Base-by-base conservation (phyloP, 2,329 filamentous ascomycete species). In the Monilinia polystroma region DNA sequence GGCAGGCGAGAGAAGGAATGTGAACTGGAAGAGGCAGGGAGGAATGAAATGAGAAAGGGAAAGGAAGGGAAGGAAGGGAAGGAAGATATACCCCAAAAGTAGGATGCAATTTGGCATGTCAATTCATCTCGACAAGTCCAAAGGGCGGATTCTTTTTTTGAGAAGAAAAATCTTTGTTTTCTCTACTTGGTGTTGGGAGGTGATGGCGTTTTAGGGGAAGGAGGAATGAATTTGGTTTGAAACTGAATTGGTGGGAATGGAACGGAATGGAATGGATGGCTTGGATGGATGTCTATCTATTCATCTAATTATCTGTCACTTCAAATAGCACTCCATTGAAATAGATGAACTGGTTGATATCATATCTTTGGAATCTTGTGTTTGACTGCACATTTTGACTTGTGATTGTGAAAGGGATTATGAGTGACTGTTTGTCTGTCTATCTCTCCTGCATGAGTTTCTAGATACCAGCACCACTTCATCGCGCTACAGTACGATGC, bases 1-100 rank as follows among this genome's bases (percentile, higher is more conserved):
- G 52, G 47, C 41, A 66, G 66, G 43, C 43, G 20, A 45, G 57
- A 23, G 43, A 38, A 49, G 29, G 43, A 49, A 60, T 49, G 57
- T 49, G 57, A 7, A 49, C 23, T 60, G 29, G 38, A 45, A 45
- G 56, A 45, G 56, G 56, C 41, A 41, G 38, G 29, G 43, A 49
- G 53, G 53, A 55, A 35, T 51, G 47, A 8, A 26, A 51, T 51
- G 47, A 43, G 47, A 8, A 49, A 49, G 47, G n/a, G 20, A 23
- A 23, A 23, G 41, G 47, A 23, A 49, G 20, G 47, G 47, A 49
- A 5, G 47, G n/a, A 49, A 49, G 47, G n/a, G 20, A 51, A n/a
- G 47, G 47, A 51, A 51, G 47, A 51, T 51, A 51, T 51, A 51
- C 47, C 47, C 47, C 47, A 51, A 51, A 51, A 51, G 47, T n/a